Conservation (phyloP, 78 protist species). For the Diacronema lutheri region DNA sequence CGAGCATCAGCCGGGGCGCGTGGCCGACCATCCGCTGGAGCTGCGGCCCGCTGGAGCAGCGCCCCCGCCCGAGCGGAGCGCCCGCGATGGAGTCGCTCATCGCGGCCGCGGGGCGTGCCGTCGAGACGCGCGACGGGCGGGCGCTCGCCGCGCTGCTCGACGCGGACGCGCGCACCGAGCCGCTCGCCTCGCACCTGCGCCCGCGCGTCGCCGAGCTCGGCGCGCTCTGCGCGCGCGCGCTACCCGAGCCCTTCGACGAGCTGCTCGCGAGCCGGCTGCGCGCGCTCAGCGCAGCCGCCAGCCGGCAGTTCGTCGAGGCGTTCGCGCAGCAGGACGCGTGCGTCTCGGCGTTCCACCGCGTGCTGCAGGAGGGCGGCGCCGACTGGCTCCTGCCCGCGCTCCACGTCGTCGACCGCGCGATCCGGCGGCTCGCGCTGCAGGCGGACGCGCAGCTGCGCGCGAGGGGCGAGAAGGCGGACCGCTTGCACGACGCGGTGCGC, state of each 20-base stretch:
- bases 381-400: constrained; percentile 22
- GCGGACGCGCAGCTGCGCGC: neutral
- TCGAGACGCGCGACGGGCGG: no score
- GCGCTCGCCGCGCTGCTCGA: neutral
- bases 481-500: neutral
- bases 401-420: neutral
- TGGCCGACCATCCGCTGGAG: no score
- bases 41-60: no score
- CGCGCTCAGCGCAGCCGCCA: no score
- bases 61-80: no score
- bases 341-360: neutral
- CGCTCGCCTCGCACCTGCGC: neutral
- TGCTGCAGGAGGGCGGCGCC: neutral
- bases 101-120: no score
- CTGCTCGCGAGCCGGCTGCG: neutral
- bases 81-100: no score
- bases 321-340: neutral
- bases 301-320: neutral
- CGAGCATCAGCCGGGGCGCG: no score
- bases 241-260: neutral
- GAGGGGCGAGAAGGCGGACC: neutral
- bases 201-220: neutral
- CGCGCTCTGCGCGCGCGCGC: neutral
- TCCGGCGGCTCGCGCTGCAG: neutral
- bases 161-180: neutral